A percentile compares a stretch with the other conserved stretches of the same genome.
Conservation (phyloP, 441 rosid genomes). For the Pelargonium australe region DNA sequence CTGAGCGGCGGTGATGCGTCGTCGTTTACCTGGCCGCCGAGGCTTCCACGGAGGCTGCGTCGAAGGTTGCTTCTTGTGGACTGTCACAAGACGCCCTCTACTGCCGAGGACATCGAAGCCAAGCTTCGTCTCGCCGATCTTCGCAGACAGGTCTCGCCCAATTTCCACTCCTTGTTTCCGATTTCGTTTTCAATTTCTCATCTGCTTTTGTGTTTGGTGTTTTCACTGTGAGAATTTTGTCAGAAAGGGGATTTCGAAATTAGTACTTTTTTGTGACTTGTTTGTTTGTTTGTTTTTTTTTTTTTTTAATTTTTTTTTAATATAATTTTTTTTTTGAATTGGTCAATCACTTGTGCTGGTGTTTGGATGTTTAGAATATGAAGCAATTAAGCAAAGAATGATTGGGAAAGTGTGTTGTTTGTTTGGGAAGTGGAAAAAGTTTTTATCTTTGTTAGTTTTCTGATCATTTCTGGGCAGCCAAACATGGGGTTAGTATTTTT, state of each 20-base stretch:
- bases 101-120: conserved; percentile 77
- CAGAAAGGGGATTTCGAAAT: not conserved
- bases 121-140: conserved; percentile 83
- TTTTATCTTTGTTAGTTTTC: not conserved
- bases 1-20: conserved; percentile 18
- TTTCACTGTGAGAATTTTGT: not conserved
- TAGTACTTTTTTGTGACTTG: not conserved
- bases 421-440: conserved; percentile 2
- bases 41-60: conserved; percentile 34
- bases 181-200: not conserved
- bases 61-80: conserved; percentile 48
- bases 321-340: not conserved
- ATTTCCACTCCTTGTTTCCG: not conserved
- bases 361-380: not conserved
- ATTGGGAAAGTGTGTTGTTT: conserved; percentile 6
- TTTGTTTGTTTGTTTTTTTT: not conserved
- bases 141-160: conserved; percentile 59
- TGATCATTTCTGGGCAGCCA: not conserved
- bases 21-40: conserved; percentile 3
- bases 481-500: not conserved
- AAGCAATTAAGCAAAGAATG: not conserved
- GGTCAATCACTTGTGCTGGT: not conserved
- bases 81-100: conserved; percentile 35
- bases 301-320: not conserved
- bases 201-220: not conserved